Conservation (phyloP, 352 stramenopile genomes). For the Pythium brachiatum region DNA sequence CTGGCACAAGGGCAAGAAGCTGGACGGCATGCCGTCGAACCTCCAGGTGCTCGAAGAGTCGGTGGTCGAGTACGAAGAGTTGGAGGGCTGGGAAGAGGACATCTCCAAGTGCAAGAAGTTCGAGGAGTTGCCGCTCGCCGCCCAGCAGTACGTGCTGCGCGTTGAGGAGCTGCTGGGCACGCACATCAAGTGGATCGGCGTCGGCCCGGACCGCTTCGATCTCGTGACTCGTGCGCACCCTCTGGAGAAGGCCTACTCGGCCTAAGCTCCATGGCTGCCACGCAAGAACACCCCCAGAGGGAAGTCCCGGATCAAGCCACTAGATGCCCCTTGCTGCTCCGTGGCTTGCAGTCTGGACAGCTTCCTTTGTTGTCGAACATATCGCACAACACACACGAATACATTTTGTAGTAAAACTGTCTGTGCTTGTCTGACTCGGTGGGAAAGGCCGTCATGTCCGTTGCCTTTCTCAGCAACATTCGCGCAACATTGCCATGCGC, state of each 20-base stretch:
- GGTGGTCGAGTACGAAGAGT: conserved; percentile 95
- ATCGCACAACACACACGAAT: not conserved
- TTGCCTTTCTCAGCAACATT: conserved; percentile 3
- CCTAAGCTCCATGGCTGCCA: conserved; percentile 7
- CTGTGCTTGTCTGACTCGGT: not conserved
- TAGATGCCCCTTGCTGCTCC: not conserved
- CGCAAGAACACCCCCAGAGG: not conserved
- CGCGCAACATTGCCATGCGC: not conserved
- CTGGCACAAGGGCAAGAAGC: conserved; percentile 93
- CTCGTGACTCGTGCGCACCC: conserved; percentile 89
- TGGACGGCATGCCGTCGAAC: conserved; percentile 94
- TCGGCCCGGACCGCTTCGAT: conserved; percentile 95
- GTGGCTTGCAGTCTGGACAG: not conserved
- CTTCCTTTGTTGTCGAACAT: not conserved
- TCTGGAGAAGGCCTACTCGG: conserved; percentile 61
- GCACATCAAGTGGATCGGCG: conserved; percentile 98
- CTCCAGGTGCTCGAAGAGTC: conserved; percentile 91
- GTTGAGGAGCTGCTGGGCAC: conserved; percentile 96
- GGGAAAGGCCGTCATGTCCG: not conserved
- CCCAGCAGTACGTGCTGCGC: conserved; percentile 95
- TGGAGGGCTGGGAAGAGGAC: conserved; percentile 94
- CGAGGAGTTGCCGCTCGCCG: conserved; percentile 94
- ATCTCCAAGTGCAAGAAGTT: conserved; percentile 96
- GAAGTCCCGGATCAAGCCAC: not conserved
- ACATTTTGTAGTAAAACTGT: not conserved